Percentiles rank a stretch among this genome's conserved stretches.
Evolutionary conservation across 2,329 filamentous ascomycete species (phyloP).

Genomic region (Monosporascus cannonballus): DNA sequence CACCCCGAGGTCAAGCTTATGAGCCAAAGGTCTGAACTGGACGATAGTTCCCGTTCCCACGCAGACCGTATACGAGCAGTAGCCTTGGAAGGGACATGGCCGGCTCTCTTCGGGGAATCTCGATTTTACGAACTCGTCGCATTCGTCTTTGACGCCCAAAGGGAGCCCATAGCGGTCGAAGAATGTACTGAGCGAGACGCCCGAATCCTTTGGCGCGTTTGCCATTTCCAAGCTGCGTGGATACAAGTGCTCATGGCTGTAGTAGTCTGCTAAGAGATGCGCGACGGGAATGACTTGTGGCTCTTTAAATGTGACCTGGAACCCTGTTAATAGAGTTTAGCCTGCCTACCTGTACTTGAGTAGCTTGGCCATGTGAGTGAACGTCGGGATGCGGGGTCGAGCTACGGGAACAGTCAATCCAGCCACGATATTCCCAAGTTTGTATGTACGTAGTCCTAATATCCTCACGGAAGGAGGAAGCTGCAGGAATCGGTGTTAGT

Average conservation of each 20-base stretch:
- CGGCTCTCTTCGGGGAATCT: conserved; percentile 27
- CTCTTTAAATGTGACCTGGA: neutral
- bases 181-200: conserved; percentile 18
- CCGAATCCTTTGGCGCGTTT: conserved; percentile 17
- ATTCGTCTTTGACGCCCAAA: conserved; percentile 17
- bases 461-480: neutral
- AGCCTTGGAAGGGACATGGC: conserved; percentile 38
- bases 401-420: neutral
- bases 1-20: conserved; percentile 34
- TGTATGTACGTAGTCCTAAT: neutral
- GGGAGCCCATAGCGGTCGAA: conserved; percentile 25
- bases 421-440: neutral
- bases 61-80: conserved; percentile 45
- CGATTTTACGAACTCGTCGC: conserved; percentile 27
- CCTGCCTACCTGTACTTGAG: neutral
- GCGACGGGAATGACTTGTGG: neutral
- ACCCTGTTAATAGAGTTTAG: conserved; percentile 1
- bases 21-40: conserved; percentile 41
- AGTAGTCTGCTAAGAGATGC: too few relatives aligned
- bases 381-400: conserved; percentile 11
- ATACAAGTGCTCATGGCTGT: neutral
- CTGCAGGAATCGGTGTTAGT: neutral
- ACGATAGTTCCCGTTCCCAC: conserved; percentile 33
- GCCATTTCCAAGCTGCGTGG: conserved; percentile 10
- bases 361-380: conserved; percentile 8